A percentile compares a stretch with the other conserved stretches of the same genome.
Evolutionary conservation across 257 asterid species (phyloP).

Genomic region (Ajuga chamaepitys): DNA sequence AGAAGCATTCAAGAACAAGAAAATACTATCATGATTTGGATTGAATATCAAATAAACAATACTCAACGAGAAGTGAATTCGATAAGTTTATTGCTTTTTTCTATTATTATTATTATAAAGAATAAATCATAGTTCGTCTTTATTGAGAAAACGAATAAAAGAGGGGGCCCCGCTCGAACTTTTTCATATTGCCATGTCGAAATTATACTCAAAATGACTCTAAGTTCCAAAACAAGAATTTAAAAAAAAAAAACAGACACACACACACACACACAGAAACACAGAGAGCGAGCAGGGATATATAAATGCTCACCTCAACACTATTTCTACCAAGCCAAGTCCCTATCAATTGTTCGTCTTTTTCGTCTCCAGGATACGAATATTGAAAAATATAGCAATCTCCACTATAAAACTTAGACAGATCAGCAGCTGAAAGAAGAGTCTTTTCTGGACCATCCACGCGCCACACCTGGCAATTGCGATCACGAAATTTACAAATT

Average conservation of each 20-base stretch:
- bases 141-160: no score
- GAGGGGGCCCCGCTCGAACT: no score
- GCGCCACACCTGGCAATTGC: slow-evolving; percentile 73
- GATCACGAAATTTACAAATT: slow-evolving; percentile 14
- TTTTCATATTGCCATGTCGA: neutral
- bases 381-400: slow-evolving; percentile 92
- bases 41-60: no score
- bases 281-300: neutral
- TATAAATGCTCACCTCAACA: slow-evolving; percentile 52
- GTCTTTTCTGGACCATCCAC: slow-evolving; percentile 79
- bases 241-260: no score
- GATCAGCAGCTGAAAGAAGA: slow-evolving; percentile 66
- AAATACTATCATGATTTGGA: no score
- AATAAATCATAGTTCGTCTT: no score
- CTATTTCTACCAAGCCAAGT: slow-evolving; percentile 96
- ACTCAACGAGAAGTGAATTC: no score
- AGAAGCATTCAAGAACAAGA: no score
- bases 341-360: slow-evolving; percentile 81
- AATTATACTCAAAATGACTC: neutral
- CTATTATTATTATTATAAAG: no score
- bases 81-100: no score
- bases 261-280: no score
- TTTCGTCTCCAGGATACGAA: slow-evolving; percentile 90
- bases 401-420: slow-evolving; percentile 91
- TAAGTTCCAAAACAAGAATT: neutral